Evolutionary conservation across 2,329 filamentous ascomycete species (phyloP), one percentile per base, ranked within the genome.

Genomic region (Fusarium guadeloupense): DNA sequence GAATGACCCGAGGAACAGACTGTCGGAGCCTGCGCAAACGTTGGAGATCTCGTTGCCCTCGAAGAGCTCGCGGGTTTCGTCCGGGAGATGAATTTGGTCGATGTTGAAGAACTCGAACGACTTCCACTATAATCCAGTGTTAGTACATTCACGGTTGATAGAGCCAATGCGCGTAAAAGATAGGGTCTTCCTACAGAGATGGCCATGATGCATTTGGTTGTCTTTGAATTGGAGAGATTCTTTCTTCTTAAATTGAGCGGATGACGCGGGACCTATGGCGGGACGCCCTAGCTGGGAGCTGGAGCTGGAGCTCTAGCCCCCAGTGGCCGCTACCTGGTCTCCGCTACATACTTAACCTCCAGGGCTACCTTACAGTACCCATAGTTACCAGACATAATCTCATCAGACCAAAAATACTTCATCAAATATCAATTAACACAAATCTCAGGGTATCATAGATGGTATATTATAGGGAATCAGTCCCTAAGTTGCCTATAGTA

Each of bases 51-150:
- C 92, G 74, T 85, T 86, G 84, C 91, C 90, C 76, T 93, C 89
- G 80, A 96, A 90, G 73, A 93, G 84, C 72, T 87, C 84, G 68
- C 88, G 87, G 74, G 87, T 89, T 74, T 96, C 92, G 71, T 89
- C 89, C 90, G 68, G 85, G 70, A 93, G 84, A 72, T 89, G 87
- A 76, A 97, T 88, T 74, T 91, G 89, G 74, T 88, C 88, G 76
- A 96, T 92, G 79, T 97, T 92, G 85, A 99, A 98, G 88, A 99
- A 99, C 84, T 96, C 93, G 82, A 99, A 99, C 69, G 90, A 89
- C 90, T 97, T 97, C 94, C 95, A 98, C 94, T 97, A 67, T 17
- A 9, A 25, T 10, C 19, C 17, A 1, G 21, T 33, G 28, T 70
- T 35, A 70, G 68, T 8, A 33, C n/a, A n/a, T n/a, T n/a, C n/a